Percentiles rank a stretch among this genome's conserved stretches.
These are phyloP conservation scores for Microstegium vimineum DNA, from an alignment of 176 grass and related monocot genomes.

Conservation along the genomic window DNA sequence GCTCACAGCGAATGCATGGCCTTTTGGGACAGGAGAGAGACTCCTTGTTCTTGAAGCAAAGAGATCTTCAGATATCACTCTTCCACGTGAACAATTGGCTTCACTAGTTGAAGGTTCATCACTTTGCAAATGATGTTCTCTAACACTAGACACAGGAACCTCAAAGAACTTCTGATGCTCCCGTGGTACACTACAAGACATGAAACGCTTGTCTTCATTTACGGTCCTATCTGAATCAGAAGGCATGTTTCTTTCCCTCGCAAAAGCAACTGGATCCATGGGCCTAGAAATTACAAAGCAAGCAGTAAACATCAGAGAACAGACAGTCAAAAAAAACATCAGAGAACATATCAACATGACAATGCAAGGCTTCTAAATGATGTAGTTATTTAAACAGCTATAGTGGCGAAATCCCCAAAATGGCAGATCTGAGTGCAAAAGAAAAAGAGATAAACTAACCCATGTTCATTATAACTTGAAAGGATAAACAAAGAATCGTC, in stretches of 20 bases:
- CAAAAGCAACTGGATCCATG: conserved; percentile 37
- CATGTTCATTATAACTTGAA: neutral
- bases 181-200: conserved; percentile 40
- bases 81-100: conserved; percentile 33
- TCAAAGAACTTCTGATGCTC: conserved; percentile 46
- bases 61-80: conserved; percentile 52
- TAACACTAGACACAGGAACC: conserved; percentile 31
- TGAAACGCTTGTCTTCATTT: conserved; percentile 45
- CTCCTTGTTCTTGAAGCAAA: conserved; percentile 54
- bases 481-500: conserved; percentile 2
- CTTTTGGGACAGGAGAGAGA: conserved; percentile 43
- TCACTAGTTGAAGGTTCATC: conserved; percentile 46
- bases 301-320: conserved; percentile 13
- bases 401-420: neutral
- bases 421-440: neutral
- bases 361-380: neutral
- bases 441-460: neutral
- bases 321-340: too few species aligned
- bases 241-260: conserved; percentile 40
- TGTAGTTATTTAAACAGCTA: neutral
- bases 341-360: neutral
- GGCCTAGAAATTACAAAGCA: conserved; percentile 39
- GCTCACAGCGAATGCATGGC: conserved; percentile 31
- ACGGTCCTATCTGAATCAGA: conserved; percentile 29
- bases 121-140: conserved; percentile 39